Evolutionary conservation across 345 rosid genomes (phyloP), one percentile per base, ranked within the genome.

Genomic region (Eutrema yunnanense): DNA sequence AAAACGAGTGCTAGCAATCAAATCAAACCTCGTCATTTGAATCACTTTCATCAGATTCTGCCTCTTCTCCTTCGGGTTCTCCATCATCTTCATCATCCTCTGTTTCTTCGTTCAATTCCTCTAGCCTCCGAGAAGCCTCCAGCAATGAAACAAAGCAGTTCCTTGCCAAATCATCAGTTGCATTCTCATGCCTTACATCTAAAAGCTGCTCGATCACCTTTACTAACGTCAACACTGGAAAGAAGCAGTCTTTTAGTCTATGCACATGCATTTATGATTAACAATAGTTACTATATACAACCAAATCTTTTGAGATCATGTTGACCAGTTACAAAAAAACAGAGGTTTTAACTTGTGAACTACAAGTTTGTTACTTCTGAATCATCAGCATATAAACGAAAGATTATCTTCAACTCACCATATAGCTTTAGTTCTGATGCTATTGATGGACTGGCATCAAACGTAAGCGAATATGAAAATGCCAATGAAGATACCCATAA

Each of bases 401-500:
- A 43, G 11, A 19, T 29, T 44, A 30, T 75, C 60, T 32, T 66
- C 29, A 32, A 62, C 86, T 69, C 14, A 92, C 97, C 92, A 71
- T 71, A 73, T 68, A 89, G 84, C 80, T 87, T 89, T 51, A 85
- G 70, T 81, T 92, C 96, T 0, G 96, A 82, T 56, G 68, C 82
- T 49, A 59, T 49, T 44, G 84, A 80, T 72, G 82, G 66, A 65
- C 77, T 73, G 41, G 77, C 76, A 69, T 83, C 87, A 67, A 71
- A 81, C 55, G 80, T 69, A 74, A 75, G 52, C 22, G 86, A 73
- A 74, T 83, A 79, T 32, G 77, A 53, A 58, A 69, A 79, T 68
- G 88, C 80, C 59, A 87, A 62, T 44, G 88, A 88, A 69, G 92
- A 85, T 73, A 68, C 92, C 97, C 97, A 89, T 70, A 74, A 50